Base-by-base conservation (phyloP, 257 asterid species). In the Solanum lycopersicoides region DNA sequence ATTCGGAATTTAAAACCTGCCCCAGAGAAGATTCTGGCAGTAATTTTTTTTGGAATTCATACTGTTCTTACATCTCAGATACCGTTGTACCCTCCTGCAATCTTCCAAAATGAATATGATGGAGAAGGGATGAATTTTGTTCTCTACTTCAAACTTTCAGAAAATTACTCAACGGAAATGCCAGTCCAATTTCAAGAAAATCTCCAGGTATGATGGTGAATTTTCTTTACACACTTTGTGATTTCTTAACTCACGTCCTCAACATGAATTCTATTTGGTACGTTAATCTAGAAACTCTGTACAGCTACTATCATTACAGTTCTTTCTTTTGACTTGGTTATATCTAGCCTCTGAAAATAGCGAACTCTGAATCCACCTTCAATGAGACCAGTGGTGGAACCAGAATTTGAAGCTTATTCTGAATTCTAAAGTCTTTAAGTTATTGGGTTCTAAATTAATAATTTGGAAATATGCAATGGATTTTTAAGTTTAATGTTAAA, bases 181-280 rank as follows among this genome's bases (percentile, higher is more conserved):
- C 99, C 99, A 1, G 72, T 50, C 86, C 94, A 95, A 74, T 97
- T 97, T 89, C 96, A 90, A 88, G 98, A 95, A 87, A 95, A 94
- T 92, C 85, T 97, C 86, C 93, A 84, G 96, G 99, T 94, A 91
- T 89, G 91, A 86, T 75, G 88, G 84, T 75, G 65, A 80, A 56
- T 63, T 86, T 45, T 34, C 74, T 41, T 86, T 56, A 50, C 56
- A 56, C 72, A 16, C 21, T 76, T 39, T 75, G 3, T 41, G 69
- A 39, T 83, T 83, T 56, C 86, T 90, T 42, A 3, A 47, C 41
- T 89, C 99, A 6, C 99, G 98, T 72, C 98, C 99, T 74, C 99
- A 96, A 75, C 99, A 96, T 87, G 96, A 94, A 87, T 96, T 96
- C 90, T 92, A 93, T 96, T 79, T 89, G 98, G 99, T 97, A 93